Percentiles rank a stretch among this genome's conserved stretches.
Conservation (phyloP, 208 protist species). For the Leishmania gerbilli region DNA sequence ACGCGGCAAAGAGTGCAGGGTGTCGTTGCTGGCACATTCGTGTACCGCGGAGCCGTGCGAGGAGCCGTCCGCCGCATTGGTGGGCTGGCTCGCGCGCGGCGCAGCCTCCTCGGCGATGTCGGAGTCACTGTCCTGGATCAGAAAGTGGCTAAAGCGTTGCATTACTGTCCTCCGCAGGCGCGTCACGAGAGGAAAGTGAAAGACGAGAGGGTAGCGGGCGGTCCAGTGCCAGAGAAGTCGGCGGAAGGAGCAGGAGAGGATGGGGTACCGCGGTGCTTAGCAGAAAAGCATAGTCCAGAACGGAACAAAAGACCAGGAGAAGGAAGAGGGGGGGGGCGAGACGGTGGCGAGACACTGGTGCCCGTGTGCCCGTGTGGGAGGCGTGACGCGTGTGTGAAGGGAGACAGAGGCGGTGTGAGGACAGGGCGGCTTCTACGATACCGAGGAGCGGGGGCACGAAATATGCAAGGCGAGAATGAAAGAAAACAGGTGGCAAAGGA, state of each 20-base stretch:
- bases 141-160: conserved; percentile 55
- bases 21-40: background rate
- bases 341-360: background rate
- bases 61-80: conserved; percentile 3
- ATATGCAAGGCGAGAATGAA: background rate
- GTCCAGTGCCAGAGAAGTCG: background rate
- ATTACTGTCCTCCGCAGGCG: conserved; percentile 4
- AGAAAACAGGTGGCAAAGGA: background rate
- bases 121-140: conserved; percentile 61
- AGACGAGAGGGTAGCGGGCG: background rate
- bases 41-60: conserved; percentile 1
- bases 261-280: background rate
- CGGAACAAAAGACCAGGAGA: background rate
- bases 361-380: background rate
- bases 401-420: background rate
- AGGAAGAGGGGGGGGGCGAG: background rate
- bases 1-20: background rate
- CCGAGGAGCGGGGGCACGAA: background rate
- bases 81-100: background rate
- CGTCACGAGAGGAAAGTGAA: background rate
- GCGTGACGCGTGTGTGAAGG: background rate
- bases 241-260: background rate
- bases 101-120: conserved; percentile 41
- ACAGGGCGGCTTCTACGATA: background rate
- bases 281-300: background rate